A percentile compares a stretch with the other conserved stretches of the same genome.
Conservation (phyloP, 371 early-diverging fungal species). For the Paraphysoderma sedebokerense region DNA sequence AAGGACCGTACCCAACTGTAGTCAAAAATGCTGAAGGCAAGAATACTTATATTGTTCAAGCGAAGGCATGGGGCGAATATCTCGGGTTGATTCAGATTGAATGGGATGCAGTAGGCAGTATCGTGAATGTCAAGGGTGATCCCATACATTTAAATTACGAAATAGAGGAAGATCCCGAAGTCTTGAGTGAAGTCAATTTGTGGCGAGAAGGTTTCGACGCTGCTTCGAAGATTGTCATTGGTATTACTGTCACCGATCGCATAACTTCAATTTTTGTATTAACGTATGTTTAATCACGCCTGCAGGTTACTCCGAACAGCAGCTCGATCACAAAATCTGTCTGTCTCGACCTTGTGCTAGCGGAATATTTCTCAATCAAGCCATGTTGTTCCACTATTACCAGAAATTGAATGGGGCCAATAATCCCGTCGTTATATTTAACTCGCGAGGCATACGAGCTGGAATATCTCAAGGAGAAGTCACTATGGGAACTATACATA, state of each 20-base stretch:
- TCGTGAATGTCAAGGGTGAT: slow-evolving; percentile 25
- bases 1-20: slow-evolving; percentile 39
- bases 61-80: slow-evolving; percentile 37
- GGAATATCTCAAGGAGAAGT: slow-evolving; percentile 24
- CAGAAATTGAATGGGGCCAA: no score
- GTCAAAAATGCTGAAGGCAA: slow-evolving; percentile 34
- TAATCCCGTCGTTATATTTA: slow-evolving; percentile 32
- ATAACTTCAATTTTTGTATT: no score
- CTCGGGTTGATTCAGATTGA: slow-evolving; percentile 44
- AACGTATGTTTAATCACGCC: no score
- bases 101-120: slow-evolving; percentile 29
- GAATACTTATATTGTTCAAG: slow-evolving; percentile 41
- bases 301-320: no score
- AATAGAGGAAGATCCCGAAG: slow-evolving; percentile 19
- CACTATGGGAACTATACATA: slow-evolving; percentile 26
- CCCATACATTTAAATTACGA: slow-evolving; percentile 32
- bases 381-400: slow-evolving; percentile 18
- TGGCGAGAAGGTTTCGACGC: slow-evolving; percentile 28
- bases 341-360: slow-evolving; percentile 22
- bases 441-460: slow-evolving; percentile 40
- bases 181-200: slow-evolving; percentile 15
- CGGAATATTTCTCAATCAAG: slow-evolving; percentile 35
- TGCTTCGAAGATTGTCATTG: slow-evolving; percentile 21
- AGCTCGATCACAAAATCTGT: no score
- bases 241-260: slow-evolving; percentile 16